A percentile compares a stretch with the other conserved stretches of the same genome.
phyloP scores from a whole-genome alignment of 331 rosid species.

The Pyrus hybrid region DNA sequence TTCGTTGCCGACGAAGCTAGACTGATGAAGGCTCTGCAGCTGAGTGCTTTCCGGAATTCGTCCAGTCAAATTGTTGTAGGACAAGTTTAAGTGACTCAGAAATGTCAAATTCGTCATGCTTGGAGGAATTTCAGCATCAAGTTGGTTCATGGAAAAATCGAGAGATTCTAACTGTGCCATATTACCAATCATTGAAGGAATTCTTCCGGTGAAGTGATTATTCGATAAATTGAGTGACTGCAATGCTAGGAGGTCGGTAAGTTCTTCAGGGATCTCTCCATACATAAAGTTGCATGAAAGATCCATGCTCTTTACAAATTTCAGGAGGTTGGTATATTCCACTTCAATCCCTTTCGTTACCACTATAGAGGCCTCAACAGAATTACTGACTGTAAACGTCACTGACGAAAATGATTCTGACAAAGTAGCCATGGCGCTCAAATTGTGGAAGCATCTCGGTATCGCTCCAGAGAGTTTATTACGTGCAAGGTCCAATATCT shows the following conservation, averaged over 20 bases:
- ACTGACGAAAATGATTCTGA: no score
- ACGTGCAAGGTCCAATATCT: no score
- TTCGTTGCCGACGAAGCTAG: background rate
- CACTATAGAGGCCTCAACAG: no score
- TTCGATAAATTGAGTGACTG: constrained; percentile 6
- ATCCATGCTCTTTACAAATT: background rate
- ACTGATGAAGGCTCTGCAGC: background rate
- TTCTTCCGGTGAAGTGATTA: constrained; percentile 15
- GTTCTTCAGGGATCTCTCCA: constrained; percentile 19
- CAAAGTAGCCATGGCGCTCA: no score
- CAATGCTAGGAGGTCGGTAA: background rate
- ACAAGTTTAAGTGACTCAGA: no score
- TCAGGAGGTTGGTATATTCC: rapidly evolving
- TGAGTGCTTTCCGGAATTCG: constrained; percentile 11
- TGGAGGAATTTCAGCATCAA: constrained; percentile 7
- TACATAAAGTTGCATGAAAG: constrained; percentile 18
- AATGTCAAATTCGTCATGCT: background rate
- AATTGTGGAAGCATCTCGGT: no score
- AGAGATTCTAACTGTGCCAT: background rate
- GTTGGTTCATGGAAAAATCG: constrained; percentile 12
- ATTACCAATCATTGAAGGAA: background rate
- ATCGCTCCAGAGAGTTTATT: no score
- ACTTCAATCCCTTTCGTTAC: no score
- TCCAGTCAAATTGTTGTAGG: background rate
- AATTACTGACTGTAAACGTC: no score